phyloP scores from a whole-genome alignment of 768 basidiomycete species.

The Phaeotremella fagi region DNA sequence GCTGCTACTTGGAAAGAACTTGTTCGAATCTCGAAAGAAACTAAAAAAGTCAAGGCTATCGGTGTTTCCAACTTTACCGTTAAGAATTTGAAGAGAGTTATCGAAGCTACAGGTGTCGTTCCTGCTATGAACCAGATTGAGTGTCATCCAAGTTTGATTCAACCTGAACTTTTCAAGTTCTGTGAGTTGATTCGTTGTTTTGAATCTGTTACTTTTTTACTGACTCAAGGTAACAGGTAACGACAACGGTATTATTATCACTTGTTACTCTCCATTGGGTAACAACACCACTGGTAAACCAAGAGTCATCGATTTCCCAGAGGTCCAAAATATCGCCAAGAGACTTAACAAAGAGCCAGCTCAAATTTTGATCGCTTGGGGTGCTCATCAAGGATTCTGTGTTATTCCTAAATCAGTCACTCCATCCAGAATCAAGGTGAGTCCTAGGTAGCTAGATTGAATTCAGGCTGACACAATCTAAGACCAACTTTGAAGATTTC shows the following conservation, averaged over 20 bases:
- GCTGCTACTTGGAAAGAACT: slow-evolving; percentile 39
- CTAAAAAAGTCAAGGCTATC: slow-evolving; percentile 75
- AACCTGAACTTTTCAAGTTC: slow-evolving; percentile 66
- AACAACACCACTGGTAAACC: slow-evolving; percentile 52
- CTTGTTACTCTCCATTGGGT: slow-evolving; percentile 35
- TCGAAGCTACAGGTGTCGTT: slow-evolving; percentile 64
- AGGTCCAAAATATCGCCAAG: slow-evolving; percentile 61
- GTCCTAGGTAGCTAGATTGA: slow-evolving; percentile 8
- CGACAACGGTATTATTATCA: slow-evolving; percentile 39
- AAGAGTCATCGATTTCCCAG: slow-evolving; percentile 64
- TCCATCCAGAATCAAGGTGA: slow-evolving; percentile 52
- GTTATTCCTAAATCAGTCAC: slow-evolving; percentile 79
- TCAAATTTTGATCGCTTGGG: slow-evolving; percentile 81
- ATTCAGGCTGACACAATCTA: slow-evolving; percentile 43
- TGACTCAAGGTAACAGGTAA: too few relatives aligned
- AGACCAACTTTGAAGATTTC: slow-evolving; percentile 72
- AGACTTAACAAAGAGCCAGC: slow-evolving; percentile 64
- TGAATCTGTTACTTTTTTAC: too few relatives aligned
- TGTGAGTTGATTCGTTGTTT: slow-evolving; percentile 64
- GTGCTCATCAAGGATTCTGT: slow-evolving; percentile 65
- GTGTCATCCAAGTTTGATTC: slow-evolving; percentile 72
- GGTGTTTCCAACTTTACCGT: slow-evolving; percentile 77
- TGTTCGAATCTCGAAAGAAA: slow-evolving; percentile 48
- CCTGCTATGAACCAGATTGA: slow-evolving; percentile 74
- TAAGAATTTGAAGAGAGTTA: slow-evolving; percentile 63